Base-by-base conservation (phyloP, 768 basidiomycete genomes). In the Cystobasidium onofrii region DNA sequence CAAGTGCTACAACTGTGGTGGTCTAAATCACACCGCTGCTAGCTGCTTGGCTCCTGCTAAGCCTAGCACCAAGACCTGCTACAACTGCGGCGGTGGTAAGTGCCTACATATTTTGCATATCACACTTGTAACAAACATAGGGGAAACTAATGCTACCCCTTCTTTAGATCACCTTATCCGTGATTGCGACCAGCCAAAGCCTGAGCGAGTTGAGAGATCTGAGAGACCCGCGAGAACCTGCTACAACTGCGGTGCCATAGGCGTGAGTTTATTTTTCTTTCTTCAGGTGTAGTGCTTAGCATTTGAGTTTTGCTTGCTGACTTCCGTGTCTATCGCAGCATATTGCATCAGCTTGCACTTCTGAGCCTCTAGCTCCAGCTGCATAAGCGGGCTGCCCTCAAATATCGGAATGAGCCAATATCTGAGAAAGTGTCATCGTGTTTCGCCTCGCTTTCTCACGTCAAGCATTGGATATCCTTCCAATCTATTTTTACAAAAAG, bases 1-100 rank as follows among this genome's bases (percentile, higher is more conserved):
- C 65, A 46, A 54, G 23, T 67, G 65, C 65, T 67, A 50, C 50
- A 54, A 67, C 41, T 67, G 65, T 52, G 65, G 65, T 27, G 50
- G 43, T n/a, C 29, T 36, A 18, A 67, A 67, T 46, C 65, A 67
- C 34, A 67, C 44, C 20, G 65, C 65, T 50, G 65, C 44, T 31
- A 54, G 27, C 34, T 67, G 65, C 34, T 33, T 67, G 50, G 65
- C 65, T n/a, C 63, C 63, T 41, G 36, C 65, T 27, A 52, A 46
- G 65, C 44, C 63, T 27, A 41, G 39, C 39, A 36, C 12, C 65
- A 67, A 67, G 50, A 27, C 65, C 34, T 67, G 65, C 65, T 67
- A 67, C 50, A 67, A 46, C 50, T 67, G 65, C 46, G 65, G 65
- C 27, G 65, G 65, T n/a, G 65, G 44, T 67, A 44, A n/a, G 64